phyloP scores from a whole-genome alignment of 1,284 basidiomycete species.

The Pascua sp. region DNA sequence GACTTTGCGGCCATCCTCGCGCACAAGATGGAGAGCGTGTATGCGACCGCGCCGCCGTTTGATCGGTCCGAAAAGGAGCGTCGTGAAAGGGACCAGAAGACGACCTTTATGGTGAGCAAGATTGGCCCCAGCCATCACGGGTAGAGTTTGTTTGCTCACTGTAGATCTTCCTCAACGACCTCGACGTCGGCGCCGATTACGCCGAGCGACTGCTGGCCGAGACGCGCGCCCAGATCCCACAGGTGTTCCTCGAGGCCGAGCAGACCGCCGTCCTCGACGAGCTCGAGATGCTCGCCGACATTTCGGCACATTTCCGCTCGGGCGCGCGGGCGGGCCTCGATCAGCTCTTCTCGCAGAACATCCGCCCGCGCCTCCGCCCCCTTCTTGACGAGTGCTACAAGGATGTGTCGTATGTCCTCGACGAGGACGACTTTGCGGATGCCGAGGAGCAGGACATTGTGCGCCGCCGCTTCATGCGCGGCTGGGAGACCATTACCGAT shows the following conservation, averaged over 20 bases:
- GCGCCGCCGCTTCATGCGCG: conserved; percentile 76
- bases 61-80: conserved; percentile 59
- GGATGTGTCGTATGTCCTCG: conserved; percentile 80
- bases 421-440: conserved; percentile 78
- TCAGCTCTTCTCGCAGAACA: conserved; percentile 87
- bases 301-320: conserved; percentile 64
- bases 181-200: conserved; percentile 81
- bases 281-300: conserved; percentile 31
- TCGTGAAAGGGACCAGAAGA: conserved; percentile 70
- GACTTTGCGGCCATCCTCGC: conserved; percentile 76
- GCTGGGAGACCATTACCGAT: conserved; percentile 78
- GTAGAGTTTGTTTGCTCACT: background rate
- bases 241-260: conserved; percentile 67
- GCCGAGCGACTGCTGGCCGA: conserved; percentile 76
- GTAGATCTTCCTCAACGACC: conserved; percentile 80
- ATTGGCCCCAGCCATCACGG: background rate
- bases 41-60: conserved; percentile 53
- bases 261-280: conserved; percentile 43
- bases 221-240: conserved; percentile 58
- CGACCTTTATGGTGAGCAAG: conserved; percentile 70
- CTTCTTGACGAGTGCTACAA: conserved; percentile 83
- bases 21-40: conserved; percentile 82
- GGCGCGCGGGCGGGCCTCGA: conserved; percentile 79
- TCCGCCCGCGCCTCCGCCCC: conserved; percentile 76
- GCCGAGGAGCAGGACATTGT: conserved; percentile 83